Evolutionary conservation across 1,284 basidiomycete species (phyloP).

Genomic region (Fistulinella cinereoalba): DNA sequence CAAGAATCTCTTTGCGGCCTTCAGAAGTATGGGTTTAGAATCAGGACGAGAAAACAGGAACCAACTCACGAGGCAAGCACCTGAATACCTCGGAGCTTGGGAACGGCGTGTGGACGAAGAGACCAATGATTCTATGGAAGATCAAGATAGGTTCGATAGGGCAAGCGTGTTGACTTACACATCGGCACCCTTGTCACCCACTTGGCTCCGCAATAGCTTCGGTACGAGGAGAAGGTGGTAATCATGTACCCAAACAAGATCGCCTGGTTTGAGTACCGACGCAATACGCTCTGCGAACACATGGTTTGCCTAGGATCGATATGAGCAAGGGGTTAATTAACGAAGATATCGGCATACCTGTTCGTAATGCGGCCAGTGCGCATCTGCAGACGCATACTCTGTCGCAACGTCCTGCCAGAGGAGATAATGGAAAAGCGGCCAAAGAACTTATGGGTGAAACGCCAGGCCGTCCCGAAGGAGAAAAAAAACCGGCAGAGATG

Average conservation of each 20-base stretch:
- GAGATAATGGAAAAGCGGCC: conserved; percentile 98
- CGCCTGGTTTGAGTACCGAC: conserved; percentile 80
- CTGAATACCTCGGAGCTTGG: conserved; percentile 96
- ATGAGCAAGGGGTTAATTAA: conserved; percentile 3
- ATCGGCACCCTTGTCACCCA: conserved; percentile 27
- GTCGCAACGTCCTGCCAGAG: conserved; percentile 94
- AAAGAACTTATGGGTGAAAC: conserved; percentile 60
- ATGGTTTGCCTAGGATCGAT: conserved; percentile 65
- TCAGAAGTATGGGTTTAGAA: not conserved
- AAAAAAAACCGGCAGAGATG: not conserved
- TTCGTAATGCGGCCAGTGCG: conserved; percentile 56
- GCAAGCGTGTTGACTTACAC: conserved; percentile 19
- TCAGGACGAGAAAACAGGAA: not conserved
- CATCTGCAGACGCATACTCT: conserved; percentile 79
- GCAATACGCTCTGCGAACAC: conserved; percentile 82
- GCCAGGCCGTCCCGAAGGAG: conserved; percentile 8
- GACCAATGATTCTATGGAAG: conserved; percentile 73
- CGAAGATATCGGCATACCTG: conserved; percentile 14
- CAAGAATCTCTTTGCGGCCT: conserved; percentile 87
- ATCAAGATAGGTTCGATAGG: not conserved
- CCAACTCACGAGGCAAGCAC: conserved; percentile 73
- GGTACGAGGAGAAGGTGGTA: conserved; percentile 94
- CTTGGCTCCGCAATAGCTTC: conserved; percentile 69
- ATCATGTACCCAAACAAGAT: conserved; percentile 89
- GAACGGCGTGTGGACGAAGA: conserved; percentile 98